Conservation (phyloP, 257 asterid genomes). For the Ballota nigra region DNA sequence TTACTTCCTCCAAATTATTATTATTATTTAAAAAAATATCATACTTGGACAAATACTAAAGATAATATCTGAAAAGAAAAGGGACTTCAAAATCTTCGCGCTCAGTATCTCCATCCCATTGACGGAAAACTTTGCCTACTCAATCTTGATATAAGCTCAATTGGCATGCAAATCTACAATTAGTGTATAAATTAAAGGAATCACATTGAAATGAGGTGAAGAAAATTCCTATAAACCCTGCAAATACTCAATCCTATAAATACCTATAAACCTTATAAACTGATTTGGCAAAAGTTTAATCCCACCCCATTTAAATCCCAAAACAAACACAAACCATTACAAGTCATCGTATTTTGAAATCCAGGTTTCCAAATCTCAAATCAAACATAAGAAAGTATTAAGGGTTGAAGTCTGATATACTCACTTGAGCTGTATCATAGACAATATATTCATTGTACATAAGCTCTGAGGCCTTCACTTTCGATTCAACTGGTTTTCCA, state of each 20-base stretch:
- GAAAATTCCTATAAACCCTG: no score
- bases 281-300: no score
- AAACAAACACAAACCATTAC: no score
- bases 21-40: neutral
- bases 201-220: no score
- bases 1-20: neutral
- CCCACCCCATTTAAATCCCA: no score
- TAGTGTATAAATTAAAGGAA: neutral
- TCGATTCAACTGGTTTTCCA: conserved; percentile 80
- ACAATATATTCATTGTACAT: conserved; percentile 93
- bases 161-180: neutral
- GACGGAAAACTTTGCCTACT: neutral
- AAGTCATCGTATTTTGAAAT: no score
- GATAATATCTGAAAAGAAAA: neutral
- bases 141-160: neutral
- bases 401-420: conserved; percentile 16
- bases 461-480: conserved; percentile 71
- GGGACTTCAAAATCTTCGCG: neutral
- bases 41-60: neutral
- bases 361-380: no score
- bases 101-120: no score
- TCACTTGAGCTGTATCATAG: conserved; percentile 83
- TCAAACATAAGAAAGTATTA: neutral
- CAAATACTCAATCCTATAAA: no score
- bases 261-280: no score